Conservation (phyloP, 225 moss, liverwort and hornwort species). For the Takakia lepidozioides region DNA sequence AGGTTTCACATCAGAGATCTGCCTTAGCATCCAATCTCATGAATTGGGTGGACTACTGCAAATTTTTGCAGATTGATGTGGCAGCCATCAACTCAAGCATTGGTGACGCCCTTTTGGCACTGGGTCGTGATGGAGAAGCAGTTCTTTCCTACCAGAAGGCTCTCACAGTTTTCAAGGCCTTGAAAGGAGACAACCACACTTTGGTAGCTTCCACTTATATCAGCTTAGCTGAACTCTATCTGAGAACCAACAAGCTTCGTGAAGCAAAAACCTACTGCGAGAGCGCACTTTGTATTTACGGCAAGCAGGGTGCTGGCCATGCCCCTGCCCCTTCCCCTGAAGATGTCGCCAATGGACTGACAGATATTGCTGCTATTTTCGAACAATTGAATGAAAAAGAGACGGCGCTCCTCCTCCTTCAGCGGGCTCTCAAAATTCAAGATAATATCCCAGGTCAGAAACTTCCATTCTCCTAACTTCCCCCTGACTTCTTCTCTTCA, state of each 20-base stretch:
- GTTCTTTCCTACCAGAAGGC: constrained; percentile 87
- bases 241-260: constrained; percentile 73
- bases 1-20: no score
- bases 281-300: constrained; percentile 78
- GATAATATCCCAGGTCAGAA: constrained; percentile 79
- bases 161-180: constrained; percentile 73
- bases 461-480: no score
- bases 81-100: constrained; percentile 79
- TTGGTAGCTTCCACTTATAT: constrained; percentile 75
- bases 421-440: constrained; percentile 69
- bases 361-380: constrained; percentile 79
- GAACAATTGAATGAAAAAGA: constrained; percentile 78
- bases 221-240: constrained; percentile 81
- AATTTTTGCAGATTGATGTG: constrained; percentile 78
- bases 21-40: no score
- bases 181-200: constrained; percentile 84
- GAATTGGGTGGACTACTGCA: no score
- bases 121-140: constrained; percentile 75
- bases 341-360: constrained; percentile 78
- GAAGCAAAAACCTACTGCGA: constrained; percentile 83
- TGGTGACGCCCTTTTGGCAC: constrained; percentile 71
- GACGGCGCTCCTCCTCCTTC: constrained; percentile 68
- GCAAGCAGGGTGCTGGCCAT: constrained; percentile 69
- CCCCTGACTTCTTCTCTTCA: no score
- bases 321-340: constrained; percentile 69